Evolutionary conservation across 2,329 filamentous ascomycete genomes (phyloP).

Genomic region (Neoscytalidium dimidiatum): DNA sequence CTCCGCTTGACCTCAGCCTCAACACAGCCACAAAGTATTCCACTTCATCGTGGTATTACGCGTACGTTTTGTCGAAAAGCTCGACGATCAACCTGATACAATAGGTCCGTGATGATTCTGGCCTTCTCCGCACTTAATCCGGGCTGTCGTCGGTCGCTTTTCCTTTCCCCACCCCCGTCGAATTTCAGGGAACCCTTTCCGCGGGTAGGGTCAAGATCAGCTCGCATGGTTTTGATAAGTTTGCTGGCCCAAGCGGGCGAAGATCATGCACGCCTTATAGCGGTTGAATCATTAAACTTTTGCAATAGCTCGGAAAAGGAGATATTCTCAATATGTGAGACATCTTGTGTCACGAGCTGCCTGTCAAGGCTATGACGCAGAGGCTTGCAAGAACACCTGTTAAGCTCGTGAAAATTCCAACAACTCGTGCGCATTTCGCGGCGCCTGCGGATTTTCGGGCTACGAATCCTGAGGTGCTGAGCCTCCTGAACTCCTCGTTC

Average conservation of each 20-base stretch:
- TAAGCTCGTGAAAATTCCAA: too few relatives aligned
- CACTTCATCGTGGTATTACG: background rate
- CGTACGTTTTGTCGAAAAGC: background rate
- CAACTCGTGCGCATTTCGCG: background rate
- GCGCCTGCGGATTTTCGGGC: background rate
- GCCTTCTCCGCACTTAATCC: background rate
- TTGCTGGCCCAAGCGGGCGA: slow-evolving; percentile 9
- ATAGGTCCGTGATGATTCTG: slow-evolving; percentile 1
- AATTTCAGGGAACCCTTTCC: background rate
- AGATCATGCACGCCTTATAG: slow-evolving; percentile 15
- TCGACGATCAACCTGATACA: background rate
- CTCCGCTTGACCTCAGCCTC: background rate
- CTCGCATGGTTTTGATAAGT: background rate
- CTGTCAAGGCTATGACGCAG: background rate
- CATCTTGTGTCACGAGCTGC: background rate
- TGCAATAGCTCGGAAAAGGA: slow-evolving; percentile 2
- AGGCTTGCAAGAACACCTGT: background rate
- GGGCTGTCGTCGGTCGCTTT: background rate
- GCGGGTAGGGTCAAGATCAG: background rate
- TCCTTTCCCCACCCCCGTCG: background rate
- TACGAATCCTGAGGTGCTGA: background rate
- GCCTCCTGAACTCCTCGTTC: background rate
- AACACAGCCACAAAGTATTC: background rate
- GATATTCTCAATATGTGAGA: background rate
- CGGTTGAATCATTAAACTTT: slow-evolving; percentile 1